A percentile compares a stretch with the other conserved stretches of the same genome.
Conservation (phyloP, 2,329 filamentous ascomycete species). For the Penicillium oxalicum region DNA sequence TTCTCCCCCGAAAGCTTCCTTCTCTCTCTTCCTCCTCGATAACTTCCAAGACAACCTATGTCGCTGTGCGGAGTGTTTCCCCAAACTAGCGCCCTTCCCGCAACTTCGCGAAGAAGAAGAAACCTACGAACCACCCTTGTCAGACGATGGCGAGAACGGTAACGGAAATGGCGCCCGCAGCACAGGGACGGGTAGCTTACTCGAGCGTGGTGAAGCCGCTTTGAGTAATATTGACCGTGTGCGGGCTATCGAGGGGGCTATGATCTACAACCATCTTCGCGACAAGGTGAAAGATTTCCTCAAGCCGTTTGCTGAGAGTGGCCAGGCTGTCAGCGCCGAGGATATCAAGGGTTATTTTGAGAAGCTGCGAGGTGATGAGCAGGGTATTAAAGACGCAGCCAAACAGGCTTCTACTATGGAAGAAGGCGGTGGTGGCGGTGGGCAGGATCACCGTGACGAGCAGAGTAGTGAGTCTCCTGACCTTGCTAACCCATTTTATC, state of each 20-base stretch:
- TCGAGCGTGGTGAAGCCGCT: constrained; percentile 88
- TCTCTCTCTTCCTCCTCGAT: constrained; percentile 77
- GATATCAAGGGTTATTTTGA: constrained; percentile 97
- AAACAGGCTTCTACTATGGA: constrained; percentile 43
- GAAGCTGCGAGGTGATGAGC: constrained; percentile 80
- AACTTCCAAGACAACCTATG: constrained; percentile 79
- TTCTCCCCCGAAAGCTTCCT: constrained; percentile 48
- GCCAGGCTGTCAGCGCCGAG: constrained; percentile 80
- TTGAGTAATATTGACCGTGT: constrained; percentile 89
- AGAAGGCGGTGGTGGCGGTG: constrained; percentile 24
- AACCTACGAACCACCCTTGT: constrained; percentile 84
- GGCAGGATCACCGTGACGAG: constrained; percentile 36
- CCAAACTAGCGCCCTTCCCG: constrained; percentile 60
- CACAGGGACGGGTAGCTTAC: constrained; percentile 69
- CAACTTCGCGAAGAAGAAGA: constrained; percentile 93
- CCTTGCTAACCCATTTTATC: neutral
- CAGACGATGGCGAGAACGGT: constrained; percentile 55
- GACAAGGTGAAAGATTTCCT: constrained; percentile 95
- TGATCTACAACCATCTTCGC: constrained; percentile 95
- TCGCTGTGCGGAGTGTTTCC: constrained; percentile 75
- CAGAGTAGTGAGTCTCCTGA: constrained; percentile 40
- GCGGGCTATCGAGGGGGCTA: constrained; percentile 87
- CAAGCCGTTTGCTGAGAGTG: constrained; percentile 87
- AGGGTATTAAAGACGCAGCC: constrained; percentile 61
- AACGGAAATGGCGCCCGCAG: constrained; percentile 46